A percentile compares a stretch with the other conserved stretches of the same genome.
Evolutionary conservation across 2,329 filamentous ascomycete species (phyloP).

Genomic region (Fusarium pseudoanthophilum): DNA sequence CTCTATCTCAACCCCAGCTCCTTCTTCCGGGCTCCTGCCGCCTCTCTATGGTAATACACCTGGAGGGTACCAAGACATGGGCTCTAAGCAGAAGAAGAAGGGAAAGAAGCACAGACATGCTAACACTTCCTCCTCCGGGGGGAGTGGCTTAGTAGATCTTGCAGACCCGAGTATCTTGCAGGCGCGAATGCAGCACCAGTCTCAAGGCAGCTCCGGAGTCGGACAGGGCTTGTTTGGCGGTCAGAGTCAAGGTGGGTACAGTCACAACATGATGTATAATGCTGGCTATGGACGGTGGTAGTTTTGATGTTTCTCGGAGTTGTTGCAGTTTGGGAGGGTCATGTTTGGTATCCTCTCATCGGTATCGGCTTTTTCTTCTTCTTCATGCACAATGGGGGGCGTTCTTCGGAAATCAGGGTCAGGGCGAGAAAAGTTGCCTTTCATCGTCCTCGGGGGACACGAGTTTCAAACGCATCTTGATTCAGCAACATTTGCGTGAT

Average conservation of each 20-base stretch:
- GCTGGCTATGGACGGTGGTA: conserved; percentile 77
- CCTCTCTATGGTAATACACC: conserved; percentile 90
- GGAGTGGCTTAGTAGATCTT: conserved; percentile 99
- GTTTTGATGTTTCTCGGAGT: conserved; percentile 38
- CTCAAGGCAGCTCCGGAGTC: conserved; percentile 82
- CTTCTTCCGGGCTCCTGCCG: conserved; percentile 89
- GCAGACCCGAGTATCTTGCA: conserved; percentile 99
- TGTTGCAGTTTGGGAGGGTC: conserved; percentile 27
- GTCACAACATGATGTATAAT: conserved; percentile 84
- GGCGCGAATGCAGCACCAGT: conserved; percentile 92
- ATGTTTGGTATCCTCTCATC: conserved; percentile 42
- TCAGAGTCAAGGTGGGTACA: conserved; percentile 95
- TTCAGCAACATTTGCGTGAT: conserved; percentile 49
- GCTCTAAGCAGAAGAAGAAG: conserved; percentile 99
- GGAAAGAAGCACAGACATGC: conserved; percentile 99
- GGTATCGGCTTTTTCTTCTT: conserved; percentile 33
- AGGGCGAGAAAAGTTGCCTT: conserved; percentile 32
- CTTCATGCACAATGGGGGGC: conserved; percentile 41
- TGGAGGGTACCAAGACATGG: conserved; percentile 89
- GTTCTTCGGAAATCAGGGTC: conserved; percentile 45
- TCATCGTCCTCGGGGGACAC: conserved; percentile 44
- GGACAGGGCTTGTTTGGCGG: conserved; percentile 91
- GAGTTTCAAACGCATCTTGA: conserved; percentile 47
- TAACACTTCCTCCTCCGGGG: conserved; percentile 99
- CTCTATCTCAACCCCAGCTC: conserved; percentile 83